phyloP scores from a whole-genome alignment of 2,329 filamentous ascomycete species.

The Aureobasidium sp. region DNA sequence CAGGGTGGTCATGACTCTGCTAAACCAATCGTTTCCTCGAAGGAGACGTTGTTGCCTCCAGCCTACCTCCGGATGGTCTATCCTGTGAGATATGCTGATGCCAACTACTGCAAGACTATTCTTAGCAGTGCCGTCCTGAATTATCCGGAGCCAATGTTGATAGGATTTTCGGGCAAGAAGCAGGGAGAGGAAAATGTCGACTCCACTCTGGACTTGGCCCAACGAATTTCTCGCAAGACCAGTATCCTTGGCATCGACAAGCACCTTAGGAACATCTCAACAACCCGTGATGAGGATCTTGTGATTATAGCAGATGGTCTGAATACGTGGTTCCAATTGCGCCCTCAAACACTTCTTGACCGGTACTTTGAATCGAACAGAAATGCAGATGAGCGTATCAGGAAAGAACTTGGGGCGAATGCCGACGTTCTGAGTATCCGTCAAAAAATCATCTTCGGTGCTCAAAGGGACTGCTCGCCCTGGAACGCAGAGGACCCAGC shows the following conservation, averaged over 20 bases:
- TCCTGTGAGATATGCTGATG: slow-evolving; percentile 12
- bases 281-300: slow-evolving; percentile 39
- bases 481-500: slow-evolving; percentile 36
- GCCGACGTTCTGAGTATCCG: slow-evolving; percentile 32
- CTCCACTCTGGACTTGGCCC: background rate
- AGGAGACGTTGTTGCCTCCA: slow-evolving; percentile 3
- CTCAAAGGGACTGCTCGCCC: slow-evolving; percentile 45
- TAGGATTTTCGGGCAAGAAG: slow-evolving; percentile 19
- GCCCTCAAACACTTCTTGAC: slow-evolving; percentile 52
- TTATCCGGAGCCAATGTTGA: slow-evolving; percentile 21
- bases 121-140: slow-evolving; percentile 20
- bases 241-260: slow-evolving; percentile 9
- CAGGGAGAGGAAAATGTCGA: background rate
- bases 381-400: slow-evolving; percentile 38
- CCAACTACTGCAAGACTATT: slow-evolving; percentile 21
- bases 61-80: slow-evolving; percentile 12
- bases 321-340: slow-evolving; percentile 56
- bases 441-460: slow-evolving; percentile 49
- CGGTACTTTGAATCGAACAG: slow-evolving; percentile 45
- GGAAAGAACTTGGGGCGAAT: slow-evolving; percentile 23
- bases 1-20: background rate
- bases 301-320: slow-evolving; percentile 56
- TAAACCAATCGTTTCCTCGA: background rate
- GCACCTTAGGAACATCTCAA: slow-evolving; percentile 7
- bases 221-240: slow-evolving; percentile 1